These are phyloP conservation scores for Aureobasidium sp. DNA, from an alignment of 2,329 filamentous ascomycete species.

Conservation along the genomic window DNA sequence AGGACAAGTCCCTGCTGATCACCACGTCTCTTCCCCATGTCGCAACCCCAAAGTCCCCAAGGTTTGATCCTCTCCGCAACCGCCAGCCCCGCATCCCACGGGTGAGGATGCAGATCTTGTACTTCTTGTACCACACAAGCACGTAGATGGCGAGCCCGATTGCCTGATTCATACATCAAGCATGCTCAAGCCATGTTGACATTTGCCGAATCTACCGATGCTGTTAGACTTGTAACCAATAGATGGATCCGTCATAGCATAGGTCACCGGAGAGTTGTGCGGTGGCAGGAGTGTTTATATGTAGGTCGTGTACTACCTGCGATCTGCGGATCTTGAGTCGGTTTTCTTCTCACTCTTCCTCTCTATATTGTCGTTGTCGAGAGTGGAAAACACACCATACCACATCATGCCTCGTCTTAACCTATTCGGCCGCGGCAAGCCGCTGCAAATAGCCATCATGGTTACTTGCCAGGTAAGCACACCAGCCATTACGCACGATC, in stretches of 20 bases:
- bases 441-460: slow-evolving; percentile 24
- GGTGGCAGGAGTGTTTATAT: not conserved
- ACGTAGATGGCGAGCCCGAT: not conserved
- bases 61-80: not conserved
- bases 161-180: not conserved
- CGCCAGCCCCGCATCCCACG: not conserved
- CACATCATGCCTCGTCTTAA: slow-evolving; percentile 16
- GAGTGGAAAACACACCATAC: not conserved
- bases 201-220: not conserved
- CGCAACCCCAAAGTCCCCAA: not conserved
- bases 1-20: slow-evolving; percentile 1
- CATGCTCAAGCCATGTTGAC: not conserved
- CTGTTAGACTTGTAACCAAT: not conserved
- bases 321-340: not conserved
- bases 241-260: not conserved
- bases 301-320: not conserved
- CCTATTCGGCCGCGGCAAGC: slow-evolving; percentile 22
- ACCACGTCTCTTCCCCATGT: not conserved
- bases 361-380: not conserved
- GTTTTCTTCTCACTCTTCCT: not conserved
- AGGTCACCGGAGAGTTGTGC: not conserved
- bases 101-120: not conserved
- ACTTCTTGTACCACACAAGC: not conserved
- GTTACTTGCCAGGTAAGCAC: slow-evolving; percentile 21
- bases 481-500: not conserved